A percentile compares a stretch with the other conserved stretches of the same genome.
phyloP scores from a whole-genome alignment of 2,329 filamentous ascomycete species.

The Fusarium nisikadoi region DNA sequence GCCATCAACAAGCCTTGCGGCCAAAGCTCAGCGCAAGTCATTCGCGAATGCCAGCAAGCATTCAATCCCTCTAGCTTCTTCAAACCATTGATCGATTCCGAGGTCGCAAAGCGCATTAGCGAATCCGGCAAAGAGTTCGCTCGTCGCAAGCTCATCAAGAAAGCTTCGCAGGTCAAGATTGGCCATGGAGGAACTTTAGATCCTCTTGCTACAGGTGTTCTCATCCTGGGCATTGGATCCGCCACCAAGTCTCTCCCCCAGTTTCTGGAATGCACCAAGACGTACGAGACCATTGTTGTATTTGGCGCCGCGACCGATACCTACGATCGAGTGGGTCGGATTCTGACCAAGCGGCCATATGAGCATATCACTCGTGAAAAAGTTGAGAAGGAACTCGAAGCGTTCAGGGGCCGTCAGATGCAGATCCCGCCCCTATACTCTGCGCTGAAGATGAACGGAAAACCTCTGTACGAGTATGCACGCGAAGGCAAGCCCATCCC shows the following conservation, averaged over 20 bases:
- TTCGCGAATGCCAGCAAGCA: slow-evolving; percentile 85
- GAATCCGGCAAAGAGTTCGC: slow-evolving; percentile 70
- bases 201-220: slow-evolving; percentile 90
- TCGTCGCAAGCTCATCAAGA: slow-evolving; percentile 67
- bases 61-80: slow-evolving; percentile 88
- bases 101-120: slow-evolving; percentile 64
- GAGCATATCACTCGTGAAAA: slow-evolving; percentile 82
- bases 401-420: slow-evolving; percentile 84
- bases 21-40: slow-evolving; percentile 87
- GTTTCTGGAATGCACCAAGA: slow-evolving; percentile 91
- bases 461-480: slow-evolving; percentile 95
- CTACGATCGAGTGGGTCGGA: slow-evolving; percentile 87
- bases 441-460: slow-evolving; percentile 91
- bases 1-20: slow-evolving; percentile 93
- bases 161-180: slow-evolving; percentile 82
- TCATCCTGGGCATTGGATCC: slow-evolving; percentile 87
- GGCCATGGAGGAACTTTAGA: slow-evolving; percentile 97
- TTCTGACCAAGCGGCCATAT: slow-evolving; percentile 79
- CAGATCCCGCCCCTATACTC: slow-evolving; percentile 95
- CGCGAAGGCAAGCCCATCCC: slow-evolving; percentile 89
- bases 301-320: slow-evolving; percentile 94
- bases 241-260: slow-evolving; percentile 84
- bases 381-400: slow-evolving; percentile 79
- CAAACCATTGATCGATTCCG: slow-evolving; percentile 76
- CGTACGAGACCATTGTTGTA: slow-evolving; percentile 87